phyloP scores from a whole-genome alignment of 306 rosid genomes.

The Senna tora region DNA sequence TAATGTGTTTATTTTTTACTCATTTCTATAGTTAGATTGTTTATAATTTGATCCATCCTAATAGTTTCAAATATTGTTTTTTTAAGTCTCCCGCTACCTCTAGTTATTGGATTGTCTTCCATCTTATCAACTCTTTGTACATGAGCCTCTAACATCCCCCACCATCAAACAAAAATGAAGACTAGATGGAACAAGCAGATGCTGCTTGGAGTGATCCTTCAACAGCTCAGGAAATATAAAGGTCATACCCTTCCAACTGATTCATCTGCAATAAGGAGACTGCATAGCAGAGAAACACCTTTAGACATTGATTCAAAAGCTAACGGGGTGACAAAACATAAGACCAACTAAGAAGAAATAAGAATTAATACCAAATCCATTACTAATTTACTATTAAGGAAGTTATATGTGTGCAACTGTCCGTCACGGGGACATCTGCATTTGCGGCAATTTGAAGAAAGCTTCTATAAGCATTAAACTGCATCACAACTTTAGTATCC shows the following conservation, averaged over 20 bases:
- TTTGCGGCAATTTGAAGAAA: neutral
- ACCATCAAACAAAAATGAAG: too few species aligned
- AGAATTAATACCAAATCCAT: neutral
- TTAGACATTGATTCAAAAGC: neutral
- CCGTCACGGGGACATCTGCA: neutral
- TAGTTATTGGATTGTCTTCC: too few species aligned
- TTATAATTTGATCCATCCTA: too few species aligned
- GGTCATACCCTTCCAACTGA: neutral
- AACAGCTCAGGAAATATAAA: neutral
- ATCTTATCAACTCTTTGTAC: too few species aligned
- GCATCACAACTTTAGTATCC: neutral
- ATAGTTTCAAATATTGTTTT: too few species aligned
- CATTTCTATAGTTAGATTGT: too few species aligned
- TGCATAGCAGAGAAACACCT: neutral
- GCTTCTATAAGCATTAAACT: neutral
- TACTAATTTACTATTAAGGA: too few species aligned
- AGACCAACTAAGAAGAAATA: neutral
- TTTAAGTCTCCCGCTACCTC: too few species aligned
- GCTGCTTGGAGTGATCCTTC: neutral
- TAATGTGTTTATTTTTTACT: too few species aligned
- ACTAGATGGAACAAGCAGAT: too few species aligned
- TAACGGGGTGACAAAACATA: neutral
- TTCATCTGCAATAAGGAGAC: neutral
- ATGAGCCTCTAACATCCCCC: too few species aligned
- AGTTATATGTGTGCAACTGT: neutral